A percentile compares a stretch with the other conserved stretches of the same genome.
Conservation (phyloP, 2,329 filamentous ascomycete genomes). For the Neopestalotiopsis rosae region DNA sequence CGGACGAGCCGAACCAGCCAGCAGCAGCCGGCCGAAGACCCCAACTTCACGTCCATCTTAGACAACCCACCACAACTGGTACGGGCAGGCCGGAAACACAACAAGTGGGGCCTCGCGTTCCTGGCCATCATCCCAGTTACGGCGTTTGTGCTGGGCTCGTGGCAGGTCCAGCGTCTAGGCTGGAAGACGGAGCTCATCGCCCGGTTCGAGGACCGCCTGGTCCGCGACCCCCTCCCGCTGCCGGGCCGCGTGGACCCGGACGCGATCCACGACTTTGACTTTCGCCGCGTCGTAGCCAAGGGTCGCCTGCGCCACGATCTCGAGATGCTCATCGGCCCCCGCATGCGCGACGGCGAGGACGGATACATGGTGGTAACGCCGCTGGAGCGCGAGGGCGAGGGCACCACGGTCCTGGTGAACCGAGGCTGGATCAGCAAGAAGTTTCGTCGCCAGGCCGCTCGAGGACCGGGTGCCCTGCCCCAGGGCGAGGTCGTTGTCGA, state of each 20-base stretch:
- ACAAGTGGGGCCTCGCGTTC: conserved; percentile 82
- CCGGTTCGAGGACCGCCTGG: conserved; percentile 87
- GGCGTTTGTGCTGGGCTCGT: conserved; percentile 87
- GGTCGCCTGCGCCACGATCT: conserved; percentile 83
- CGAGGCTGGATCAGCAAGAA: conserved; percentile 90
- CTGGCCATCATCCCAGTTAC: conserved; percentile 89
- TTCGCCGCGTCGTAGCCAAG: conserved; percentile 77
- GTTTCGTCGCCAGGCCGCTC: conserved; percentile 65
- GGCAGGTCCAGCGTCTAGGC: conserved; percentile 90
- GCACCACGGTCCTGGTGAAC: conserved; percentile 81
- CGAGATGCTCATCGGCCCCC: conserved; percentile 95
- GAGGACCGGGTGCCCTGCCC: conserved; percentile 71
- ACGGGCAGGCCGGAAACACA: conserved; percentile 69
- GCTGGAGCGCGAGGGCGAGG: conserved; percentile 68
- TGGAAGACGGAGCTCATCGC: conserved; percentile 96
- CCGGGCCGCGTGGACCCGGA: conserved; percentile 81
- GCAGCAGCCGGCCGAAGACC: conserved; percentile 70
- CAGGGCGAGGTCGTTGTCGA: conserved; percentile 77
- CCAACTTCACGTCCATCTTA: conserved; percentile 82
- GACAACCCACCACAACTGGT: conserved; percentile 86
- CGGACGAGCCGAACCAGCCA: conserved; percentile 33
- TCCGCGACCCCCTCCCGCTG: conserved; percentile 83
- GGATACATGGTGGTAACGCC: conserved; percentile 93
- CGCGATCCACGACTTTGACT: conserved; percentile 90
- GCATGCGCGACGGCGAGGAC: conserved; percentile 86